A percentile compares a stretch with the other conserved stretches of the same genome.
Evolutionary conservation across 495 filamentous ascomycete genomes (phyloP).

Genomic region (Astrothelium subdiscretum): DNA sequence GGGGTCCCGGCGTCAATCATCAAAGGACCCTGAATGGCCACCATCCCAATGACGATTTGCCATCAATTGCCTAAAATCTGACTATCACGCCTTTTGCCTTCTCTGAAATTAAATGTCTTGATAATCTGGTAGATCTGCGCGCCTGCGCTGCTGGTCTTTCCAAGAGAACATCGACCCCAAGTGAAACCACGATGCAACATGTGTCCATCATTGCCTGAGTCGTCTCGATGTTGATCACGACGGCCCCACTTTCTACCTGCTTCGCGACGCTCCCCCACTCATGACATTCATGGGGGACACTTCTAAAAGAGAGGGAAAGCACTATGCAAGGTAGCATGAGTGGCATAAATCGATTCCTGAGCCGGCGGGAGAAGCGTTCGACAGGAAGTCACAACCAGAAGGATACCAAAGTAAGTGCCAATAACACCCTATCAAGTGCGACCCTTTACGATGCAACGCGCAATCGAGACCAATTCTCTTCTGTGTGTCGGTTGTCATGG

Average conservation of each 20-base stretch:
- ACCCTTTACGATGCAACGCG: background rate
- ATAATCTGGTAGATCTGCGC: background rate
- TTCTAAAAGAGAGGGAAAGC: background rate
- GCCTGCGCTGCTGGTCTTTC: background rate
- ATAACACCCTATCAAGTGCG: background rate
- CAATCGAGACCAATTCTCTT: background rate
- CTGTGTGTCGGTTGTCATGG: background rate
- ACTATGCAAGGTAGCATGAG: constrained; percentile 32
- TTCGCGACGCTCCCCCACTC: background rate
- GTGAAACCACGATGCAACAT: background rate
- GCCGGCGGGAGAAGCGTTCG: constrained; percentile 51
- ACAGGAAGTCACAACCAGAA: background rate
- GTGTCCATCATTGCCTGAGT: constrained; percentile 34
- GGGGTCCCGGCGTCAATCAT: too few relatives aligned
- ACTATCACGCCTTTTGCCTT: background rate
- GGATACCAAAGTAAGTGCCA: background rate
- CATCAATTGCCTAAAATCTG: background rate
- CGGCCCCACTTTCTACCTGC: constrained; percentile 20
- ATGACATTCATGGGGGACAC: background rate
- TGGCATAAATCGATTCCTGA: constrained; percentile 58
- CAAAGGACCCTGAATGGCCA: background rate
- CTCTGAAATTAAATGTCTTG: background rate
- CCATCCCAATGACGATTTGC: background rate
- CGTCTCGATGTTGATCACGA: constrained; percentile 34
- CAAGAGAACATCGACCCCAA: background rate